Base-by-base conservation (phyloP, 805 yeast genomes). In the Yarrowia bubula region DNA sequence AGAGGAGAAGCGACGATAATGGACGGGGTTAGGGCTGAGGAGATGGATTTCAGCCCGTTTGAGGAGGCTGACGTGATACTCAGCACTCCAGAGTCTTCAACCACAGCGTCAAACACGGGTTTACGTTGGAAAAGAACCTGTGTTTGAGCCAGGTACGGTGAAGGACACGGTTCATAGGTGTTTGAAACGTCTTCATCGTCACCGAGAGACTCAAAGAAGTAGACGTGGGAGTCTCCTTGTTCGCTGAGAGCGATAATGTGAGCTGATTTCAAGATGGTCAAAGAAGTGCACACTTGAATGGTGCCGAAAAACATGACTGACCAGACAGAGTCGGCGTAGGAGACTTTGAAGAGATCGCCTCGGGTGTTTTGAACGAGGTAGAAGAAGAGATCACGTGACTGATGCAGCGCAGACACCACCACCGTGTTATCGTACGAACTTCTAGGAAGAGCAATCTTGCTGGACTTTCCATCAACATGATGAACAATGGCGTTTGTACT, bases 151-250 rank as follows among this genome's bases (percentile, higher is more conserved):
- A 58, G 10, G 28, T 58, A 43, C 10, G 41, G 43, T 4, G 64
- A 58, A 9, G 14, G 5, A 5, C 35, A 4, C 0, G 32, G 38
- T 2, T 18, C 32, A 14, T 28, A 61, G 5, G 13, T 10, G 46
- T 64, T 61, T 2, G 71, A 69, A 35, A 73, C 73, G 2, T 74
- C 70, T 4, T 71, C 70, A 41, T 82, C 85, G 53, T 83, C 86
- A 1, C 96, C 97, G 50, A 92, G 76, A 58, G 83, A 83, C 67
- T 88, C 90, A 70, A 93, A 88, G 73, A 91, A 97, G 71, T 86
- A 90, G n/a, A 89, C 77, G 17, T 78, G 74, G 70, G 87, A 89
- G 70, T 87, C 86, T 33, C 87, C 85, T 65, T 78, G 74, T 66
- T 87, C 87, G 8, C 85, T 77, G 67, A 86, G 86, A 0, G 87